phyloP scores from a whole-genome alignment of 805 yeast species.

The Wickerhamiella sergipiensis region DNA sequence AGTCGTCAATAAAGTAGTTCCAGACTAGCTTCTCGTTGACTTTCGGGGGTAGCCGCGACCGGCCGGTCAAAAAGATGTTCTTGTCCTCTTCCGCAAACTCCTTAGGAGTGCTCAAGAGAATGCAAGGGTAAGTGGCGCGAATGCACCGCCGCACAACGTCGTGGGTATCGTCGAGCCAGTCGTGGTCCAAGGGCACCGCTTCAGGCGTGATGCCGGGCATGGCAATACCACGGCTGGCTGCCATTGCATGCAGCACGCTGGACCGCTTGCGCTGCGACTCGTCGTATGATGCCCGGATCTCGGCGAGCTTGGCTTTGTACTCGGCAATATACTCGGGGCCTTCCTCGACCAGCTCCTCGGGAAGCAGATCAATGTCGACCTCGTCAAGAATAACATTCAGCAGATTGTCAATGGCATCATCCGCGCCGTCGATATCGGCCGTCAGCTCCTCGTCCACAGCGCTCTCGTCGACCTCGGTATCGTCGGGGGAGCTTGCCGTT shows the following conservation, averaged over 20 bases:
- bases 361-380: constrained; percentile 12
- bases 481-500: constrained; percentile 33
- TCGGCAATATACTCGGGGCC: constrained; percentile 17
- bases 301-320: constrained; percentile 7
- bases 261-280: not conserved
- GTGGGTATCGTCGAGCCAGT: constrained; percentile 8
- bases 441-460: constrained; percentile 35
- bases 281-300: not conserved
- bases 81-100: constrained; percentile 9
- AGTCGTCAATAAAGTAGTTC: constrained; percentile 12
- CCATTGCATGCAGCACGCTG: not conserved
- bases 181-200: constrained; percentile 3
- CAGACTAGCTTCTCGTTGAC: constrained; percentile 7
- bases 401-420: constrained; percentile 40
- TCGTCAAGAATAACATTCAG: constrained; percentile 34
- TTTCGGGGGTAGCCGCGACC: constrained; percentile 6
- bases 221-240: constrained; percentile 1
- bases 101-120: constrained; percentile 8
- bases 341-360: constrained; percentile 18
- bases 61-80: constrained; percentile 7
- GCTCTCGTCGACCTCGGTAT: constrained; percentile 35
- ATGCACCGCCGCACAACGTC: constrained; percentile 11
- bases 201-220: constrained; percentile 8
- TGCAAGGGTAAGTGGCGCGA: constrained; percentile 12
- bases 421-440: constrained; percentile 16